Base-by-base conservation (phyloP, 352 stramenopile species). In the Peronosclerospora sorghi region DNA sequence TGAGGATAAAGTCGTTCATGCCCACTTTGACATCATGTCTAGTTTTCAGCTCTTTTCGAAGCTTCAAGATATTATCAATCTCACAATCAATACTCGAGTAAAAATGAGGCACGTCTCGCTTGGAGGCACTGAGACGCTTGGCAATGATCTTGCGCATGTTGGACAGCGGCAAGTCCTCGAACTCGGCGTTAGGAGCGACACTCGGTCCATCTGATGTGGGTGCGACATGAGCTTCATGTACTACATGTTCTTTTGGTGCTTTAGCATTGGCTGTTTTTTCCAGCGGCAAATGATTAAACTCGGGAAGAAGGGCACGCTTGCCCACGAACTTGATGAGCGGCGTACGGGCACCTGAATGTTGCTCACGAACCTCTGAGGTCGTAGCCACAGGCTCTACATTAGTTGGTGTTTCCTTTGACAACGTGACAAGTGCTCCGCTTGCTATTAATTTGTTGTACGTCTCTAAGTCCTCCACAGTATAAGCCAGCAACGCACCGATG, bases 131-230 rank as follows among this genome's bases (percentile, higher is more conserved):
- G 18, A 99, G 73, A 17, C 96, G 90, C 56, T 95, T 95, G 20
- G 95, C 94, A 55, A 99, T 99, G 53, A 99, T 90, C 70, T 99
- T 99, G 48, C 95, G 82, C 93, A 99, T 99, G 67, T 96, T 95
- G 45, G 71, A 94, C 24, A 94, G 73, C 34, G 88, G 66, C 20
- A 90, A 62, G 60, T 97, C 86, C 15, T 78, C 73, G 58, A 73
- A 97, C 35, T 68, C 53, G 23, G 62, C 67, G 36, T 68, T 54
- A 4, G 45, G 43, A 17, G 53, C 38, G 4, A 41, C 24, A 5
- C 42, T 23, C 1, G 59, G 6, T 8, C 20, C 6, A 2, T 21
- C 19, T 10, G 19, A 12, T 9, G n/a, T n/a, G n/a, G 18, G 19
- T 18, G 48, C 41, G 6, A 46, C 40, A 27, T 56, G 15, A 9